Percentiles rank a stretch among this genome's conserved stretches.
phyloP scores from a whole-genome alignment of 2,329 filamentous ascomycete genomes.

The Hypoxylon sp. region DNA sequence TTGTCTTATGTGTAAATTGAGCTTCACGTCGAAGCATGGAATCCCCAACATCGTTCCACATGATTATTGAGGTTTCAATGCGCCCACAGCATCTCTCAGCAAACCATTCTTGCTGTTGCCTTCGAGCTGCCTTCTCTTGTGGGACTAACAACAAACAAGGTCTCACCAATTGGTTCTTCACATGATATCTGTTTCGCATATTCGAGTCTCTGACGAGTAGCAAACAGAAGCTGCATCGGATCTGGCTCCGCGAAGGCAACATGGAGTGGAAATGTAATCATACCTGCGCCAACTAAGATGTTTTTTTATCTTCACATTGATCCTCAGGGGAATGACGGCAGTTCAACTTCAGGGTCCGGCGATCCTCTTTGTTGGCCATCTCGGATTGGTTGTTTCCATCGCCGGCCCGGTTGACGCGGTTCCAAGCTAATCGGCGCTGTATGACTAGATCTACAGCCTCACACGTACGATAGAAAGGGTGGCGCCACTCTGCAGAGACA shows the following conservation, averaged over 20 bases:
- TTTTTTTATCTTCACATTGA: slow-evolving; percentile 50
- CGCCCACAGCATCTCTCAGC: slow-evolving; percentile 51
- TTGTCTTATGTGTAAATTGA: slow-evolving; percentile 37
- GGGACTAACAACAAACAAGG: slow-evolving; percentile 43
- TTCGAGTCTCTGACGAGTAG: slow-evolving; percentile 49
- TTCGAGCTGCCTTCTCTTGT: slow-evolving; percentile 35
- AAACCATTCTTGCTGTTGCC: slow-evolving; percentile 26
- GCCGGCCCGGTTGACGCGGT: slow-evolving; percentile 47
- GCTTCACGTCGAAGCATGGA: slow-evolving; percentile 47
- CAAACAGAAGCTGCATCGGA: slow-evolving; percentile 33
- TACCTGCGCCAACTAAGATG: slow-evolving; percentile 49
- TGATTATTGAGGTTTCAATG: slow-evolving; percentile 49
- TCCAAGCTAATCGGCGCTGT: slow-evolving; percentile 41
- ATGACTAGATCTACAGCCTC: slow-evolving; percentile 44
- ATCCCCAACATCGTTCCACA: slow-evolving; percentile 48
- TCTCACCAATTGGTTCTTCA: slow-evolving; percentile 49
- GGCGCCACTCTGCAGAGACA: slow-evolving; percentile 30
- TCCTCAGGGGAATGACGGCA: slow-evolving; percentile 50
- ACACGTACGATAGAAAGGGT: slow-evolving; percentile 28
- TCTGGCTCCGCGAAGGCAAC: slow-evolving; percentile 42
- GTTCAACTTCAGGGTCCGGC: slow-evolving; percentile 51
- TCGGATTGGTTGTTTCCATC: slow-evolving; percentile 48
- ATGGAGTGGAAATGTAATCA: slow-evolving; percentile 49
- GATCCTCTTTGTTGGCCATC: slow-evolving; percentile 50
- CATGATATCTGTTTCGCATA: slow-evolving; percentile 48